A percentile compares a stretch with the other conserved stretches of the same genome.
These are phyloP conservation scores for Clathrus columnatus DNA, from an alignment of 768 basidiomycete genomes.

Conservation along the genomic window DNA sequence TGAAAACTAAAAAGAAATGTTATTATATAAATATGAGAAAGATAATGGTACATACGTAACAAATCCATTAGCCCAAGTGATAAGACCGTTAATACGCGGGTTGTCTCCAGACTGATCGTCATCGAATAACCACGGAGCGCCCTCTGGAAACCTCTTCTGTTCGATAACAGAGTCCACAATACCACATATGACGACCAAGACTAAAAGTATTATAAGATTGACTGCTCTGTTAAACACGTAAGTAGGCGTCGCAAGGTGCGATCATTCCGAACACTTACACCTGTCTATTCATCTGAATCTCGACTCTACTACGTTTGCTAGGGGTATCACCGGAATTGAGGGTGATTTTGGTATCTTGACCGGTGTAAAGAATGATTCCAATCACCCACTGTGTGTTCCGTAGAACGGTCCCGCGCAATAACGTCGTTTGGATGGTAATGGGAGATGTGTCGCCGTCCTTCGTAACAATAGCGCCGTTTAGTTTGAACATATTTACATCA, in stretches of 20 bases:
- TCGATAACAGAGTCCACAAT: constrained; percentile 72
- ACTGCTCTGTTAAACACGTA: constrained; percentile 96
- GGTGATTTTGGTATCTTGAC: constrained; percentile 88
- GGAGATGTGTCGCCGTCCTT: constrained; percentile 52
- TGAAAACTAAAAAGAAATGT: constrained; percentile 94
- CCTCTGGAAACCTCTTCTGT: constrained; percentile 50
- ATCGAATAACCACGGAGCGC: constrained; percentile 54
- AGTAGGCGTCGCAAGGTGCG: too few species aligned
- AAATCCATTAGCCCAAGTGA: constrained; percentile 59
- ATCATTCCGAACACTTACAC: too few species aligned
- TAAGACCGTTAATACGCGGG: constrained; percentile 60
- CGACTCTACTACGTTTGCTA: constrained; percentile 95
- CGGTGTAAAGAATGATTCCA: constrained; percentile 90
- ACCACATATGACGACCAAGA: constrained; percentile 70
- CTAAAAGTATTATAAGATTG: constrained; percentile 73
- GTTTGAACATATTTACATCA: constrained; percentile 86
- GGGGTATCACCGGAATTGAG: constrained; percentile 89
- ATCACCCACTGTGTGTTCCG: constrained; percentile 91
- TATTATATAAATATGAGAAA: constrained; percentile 32
- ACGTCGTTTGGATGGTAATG: constrained; percentile 84
- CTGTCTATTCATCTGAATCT: constrained; percentile 84
- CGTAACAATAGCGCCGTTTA: constrained; percentile 79
- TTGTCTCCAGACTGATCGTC: constrained; percentile 48
- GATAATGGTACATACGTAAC: constrained; percentile 59
- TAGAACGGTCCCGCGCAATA: constrained; percentile 84